A percentile compares a stretch with the other conserved stretches of the same genome.
These are phyloP conservation scores for Sphaerobolus stellatus DNA, from an alignment of 1,284 basidiomycete genomes.

Conservation along the genomic window DNA sequence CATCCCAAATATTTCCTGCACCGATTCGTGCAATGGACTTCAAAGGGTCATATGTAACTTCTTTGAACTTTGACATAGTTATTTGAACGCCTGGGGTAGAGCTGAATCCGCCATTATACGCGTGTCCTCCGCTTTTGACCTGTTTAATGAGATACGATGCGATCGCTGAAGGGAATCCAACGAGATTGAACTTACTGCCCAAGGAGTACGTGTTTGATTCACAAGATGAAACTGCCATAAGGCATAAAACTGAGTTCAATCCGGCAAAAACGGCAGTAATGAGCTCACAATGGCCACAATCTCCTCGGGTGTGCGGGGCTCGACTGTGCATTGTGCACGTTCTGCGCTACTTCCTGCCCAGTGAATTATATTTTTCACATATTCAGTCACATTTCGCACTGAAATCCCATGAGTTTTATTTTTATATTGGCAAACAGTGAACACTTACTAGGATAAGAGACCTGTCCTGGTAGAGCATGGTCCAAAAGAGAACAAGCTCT, in stretches of 20 bases:
- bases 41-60: slow-evolving; percentile 15
- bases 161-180: not conserved
- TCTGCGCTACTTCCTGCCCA: not conserved
- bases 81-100: slow-evolving; percentile 27
- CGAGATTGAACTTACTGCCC: not conserved
- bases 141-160: no score
- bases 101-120: slow-evolving; percentile 21
- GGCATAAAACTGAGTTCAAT: not conserved
- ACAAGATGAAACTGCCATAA: not conserved
- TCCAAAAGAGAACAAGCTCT: not conserved
- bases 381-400: not conserved
- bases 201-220: not conserved
- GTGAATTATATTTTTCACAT: not conserved
- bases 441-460: not conserved
- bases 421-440: not conserved
- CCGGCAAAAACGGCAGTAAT: not conserved
- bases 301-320: not conserved
- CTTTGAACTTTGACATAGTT: slow-evolving; percentile 21
- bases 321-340: not conserved
- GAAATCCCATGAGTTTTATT: not conserved
- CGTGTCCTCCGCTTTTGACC: slow-evolving; percentile 26
- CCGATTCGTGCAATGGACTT: slow-evolving; percentile 17
- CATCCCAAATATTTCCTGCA: slow-evolving; percentile 22
- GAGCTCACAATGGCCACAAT: not conserved
- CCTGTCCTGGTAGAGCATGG: not conserved